A percentile compares a stretch with the other conserved stretches of the same genome.
phyloP scores from a whole-genome alignment of 441 rosid species.

The Capsella rubella region DNA sequence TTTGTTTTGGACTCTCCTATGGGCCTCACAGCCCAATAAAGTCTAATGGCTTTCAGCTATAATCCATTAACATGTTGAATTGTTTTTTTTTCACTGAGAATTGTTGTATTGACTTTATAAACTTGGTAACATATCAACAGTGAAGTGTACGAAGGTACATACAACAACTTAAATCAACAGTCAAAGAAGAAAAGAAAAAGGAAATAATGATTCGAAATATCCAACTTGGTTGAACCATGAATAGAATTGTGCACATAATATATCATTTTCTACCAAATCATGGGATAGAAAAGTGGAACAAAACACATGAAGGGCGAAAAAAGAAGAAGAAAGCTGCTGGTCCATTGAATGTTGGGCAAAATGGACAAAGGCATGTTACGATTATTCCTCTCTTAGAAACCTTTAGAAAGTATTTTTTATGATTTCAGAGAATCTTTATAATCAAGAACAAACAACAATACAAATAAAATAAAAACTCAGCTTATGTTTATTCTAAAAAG shows the following conservation, averaged over 20 bases:
- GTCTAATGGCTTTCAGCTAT: not conserved
- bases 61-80: not conserved
- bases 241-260: constrained; percentile 9
- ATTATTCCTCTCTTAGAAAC: constrained; percentile 21
- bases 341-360: constrained; percentile 32
- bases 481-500: not conserved
- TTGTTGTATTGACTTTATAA: not conserved
- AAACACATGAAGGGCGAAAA: not conserved
- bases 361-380: constrained; percentile 18
- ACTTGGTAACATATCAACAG: not conserved
- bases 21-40: constrained; percentile 15
- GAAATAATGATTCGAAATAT: constrained; percentile 1
- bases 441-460: not conserved
- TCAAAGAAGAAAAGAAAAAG: not conserved
- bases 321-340: constrained; percentile 22
- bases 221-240: constrained; percentile 8
- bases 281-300: not conserved
- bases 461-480: not conserved
- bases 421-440: constrained; percentile 2
- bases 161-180: not conserved
- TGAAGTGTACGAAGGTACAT: not conserved
- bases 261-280: not conserved
- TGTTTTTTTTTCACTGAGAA: not conserved
- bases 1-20: not conserved
- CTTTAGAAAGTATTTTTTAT: constrained; percentile 8